Evolutionary conservation across 257 asterid species (phyloP).

Genomic region (Solanum neorickii): DNA sequence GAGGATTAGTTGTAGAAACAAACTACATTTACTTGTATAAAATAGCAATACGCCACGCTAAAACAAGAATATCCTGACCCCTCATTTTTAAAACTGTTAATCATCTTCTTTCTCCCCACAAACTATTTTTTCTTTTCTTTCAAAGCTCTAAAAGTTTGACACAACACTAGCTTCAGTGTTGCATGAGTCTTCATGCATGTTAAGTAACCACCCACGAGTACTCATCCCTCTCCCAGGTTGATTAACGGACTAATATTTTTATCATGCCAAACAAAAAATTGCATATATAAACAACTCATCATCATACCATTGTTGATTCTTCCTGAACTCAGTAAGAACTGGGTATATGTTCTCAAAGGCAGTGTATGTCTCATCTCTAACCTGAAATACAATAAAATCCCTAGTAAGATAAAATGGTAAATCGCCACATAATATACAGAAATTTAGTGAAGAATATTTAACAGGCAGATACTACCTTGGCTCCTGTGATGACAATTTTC

Average conservation of each 20-base stretch:
- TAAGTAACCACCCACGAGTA: background rate
- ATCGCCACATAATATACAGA: background rate
- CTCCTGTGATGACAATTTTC: conserved; percentile 92
- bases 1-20: background rate
- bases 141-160: background rate
- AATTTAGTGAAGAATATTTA: background rate
- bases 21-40: background rate
- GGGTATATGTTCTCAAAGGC: conserved; percentile 95
- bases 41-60: background rate
- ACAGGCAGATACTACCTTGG: conserved; percentile 40
- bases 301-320: conserved; percentile 87
- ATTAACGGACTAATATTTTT: background rate
- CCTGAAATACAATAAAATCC: conserved; percentile 27
- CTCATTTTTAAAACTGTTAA: background rate
- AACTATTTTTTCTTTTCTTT: background rate
- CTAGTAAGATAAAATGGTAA: background rate
- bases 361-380: conserved; percentile 77
- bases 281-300: background rate
- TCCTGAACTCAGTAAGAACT: conserved; percentile 77
- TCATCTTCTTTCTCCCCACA: background rate
- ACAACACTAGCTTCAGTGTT: background rate
- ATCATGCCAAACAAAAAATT: background rate
- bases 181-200: background rate
- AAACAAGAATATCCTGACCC: background rate
- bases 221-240: background rate